Evolutionary conservation across 805 yeast genomes (phyloP).

Genomic region (Saccharomycopsis schoenii): DNA sequence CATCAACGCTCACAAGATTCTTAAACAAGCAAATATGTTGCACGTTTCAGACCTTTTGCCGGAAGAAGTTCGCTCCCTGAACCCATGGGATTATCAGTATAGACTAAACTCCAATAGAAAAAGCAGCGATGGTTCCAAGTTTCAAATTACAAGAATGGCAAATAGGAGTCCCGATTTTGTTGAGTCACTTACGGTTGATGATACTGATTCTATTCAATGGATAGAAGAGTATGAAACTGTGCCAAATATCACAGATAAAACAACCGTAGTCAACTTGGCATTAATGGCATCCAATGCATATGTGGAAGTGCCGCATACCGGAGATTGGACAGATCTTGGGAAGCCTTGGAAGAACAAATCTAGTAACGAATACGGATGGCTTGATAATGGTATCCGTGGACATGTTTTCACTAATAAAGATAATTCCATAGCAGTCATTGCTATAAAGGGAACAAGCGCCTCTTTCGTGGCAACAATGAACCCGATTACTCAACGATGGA

Average conservation of each 20-base stretch:
- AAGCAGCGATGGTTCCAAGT: not conserved
- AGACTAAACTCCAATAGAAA: slow-evolving; percentile 17
- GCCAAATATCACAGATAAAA: slow-evolving; percentile 70
- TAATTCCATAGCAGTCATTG: slow-evolving; percentile 54
- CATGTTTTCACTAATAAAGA: slow-evolving; percentile 69
- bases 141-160: slow-evolving; percentile 29
- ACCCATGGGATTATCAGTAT: slow-evolving; percentile 25
- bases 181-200: slow-evolving; percentile 29
- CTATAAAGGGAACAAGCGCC: slow-evolving; percentile 89
- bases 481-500: not conserved
- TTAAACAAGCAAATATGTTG: not conserved
- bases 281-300: slow-evolving; percentile 87
- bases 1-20: slow-evolving; percentile 20
- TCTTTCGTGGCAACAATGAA: slow-evolving; percentile 41
- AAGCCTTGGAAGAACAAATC: slow-evolving; percentile 37
- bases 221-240: slow-evolving; percentile 40
- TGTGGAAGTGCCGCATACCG: slow-evolving; percentile 61
- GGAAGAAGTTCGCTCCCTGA: slow-evolving; percentile 32
- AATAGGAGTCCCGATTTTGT: slow-evolving; percentile 50
- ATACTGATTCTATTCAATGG: slow-evolving; percentile 52
- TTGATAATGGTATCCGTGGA: slow-evolving; percentile 75
- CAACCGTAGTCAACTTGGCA: slow-evolving; percentile 68
- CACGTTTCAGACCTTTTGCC: slow-evolving; percentile 16
- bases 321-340: slow-evolving; percentile 81
- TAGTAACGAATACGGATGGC: slow-evolving; percentile 70